These are phyloP conservation scores for Botrytis squamosa DNA, from an alignment of 2,329 filamentous ascomycete species.

Conservation along the genomic window DNA sequence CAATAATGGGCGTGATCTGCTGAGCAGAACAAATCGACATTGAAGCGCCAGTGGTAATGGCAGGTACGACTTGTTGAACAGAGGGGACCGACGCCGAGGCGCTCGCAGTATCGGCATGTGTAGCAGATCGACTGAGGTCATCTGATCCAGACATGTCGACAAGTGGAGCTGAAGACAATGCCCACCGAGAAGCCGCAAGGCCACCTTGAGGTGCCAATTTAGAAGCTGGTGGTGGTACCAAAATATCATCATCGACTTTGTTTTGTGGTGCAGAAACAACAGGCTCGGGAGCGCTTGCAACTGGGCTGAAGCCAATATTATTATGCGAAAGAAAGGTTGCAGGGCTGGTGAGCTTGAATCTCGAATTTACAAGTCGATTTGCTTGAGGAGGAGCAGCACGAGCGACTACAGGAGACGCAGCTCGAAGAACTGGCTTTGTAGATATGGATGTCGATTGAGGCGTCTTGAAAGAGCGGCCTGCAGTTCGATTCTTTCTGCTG, in stretches of 20 bases:
- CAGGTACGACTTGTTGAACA: background rate
- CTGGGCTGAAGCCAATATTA: background rate
- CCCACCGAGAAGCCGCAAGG: conserved; percentile 8
- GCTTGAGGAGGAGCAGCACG: background rate
- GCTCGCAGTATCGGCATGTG: background rate
- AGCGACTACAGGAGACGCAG: background rate
- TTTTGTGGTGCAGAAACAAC: background rate
- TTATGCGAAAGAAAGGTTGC: conserved; percentile 5
- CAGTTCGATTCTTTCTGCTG: conserved; percentile 1
- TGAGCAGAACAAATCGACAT: background rate
- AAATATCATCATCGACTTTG: background rate
- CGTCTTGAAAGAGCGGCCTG: conserved; percentile 1
- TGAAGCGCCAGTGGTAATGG: background rate
- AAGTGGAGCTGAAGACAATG: background rate
- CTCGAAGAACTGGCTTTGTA: background rate
- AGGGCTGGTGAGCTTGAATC: conserved; percentile 1
- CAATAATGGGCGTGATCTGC: too few species aligned
- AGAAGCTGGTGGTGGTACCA: background rate
- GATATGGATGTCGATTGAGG: background rate
- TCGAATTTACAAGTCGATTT: background rate
- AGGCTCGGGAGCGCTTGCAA: background rate
- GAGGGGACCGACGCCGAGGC: too few species aligned
- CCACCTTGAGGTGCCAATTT: background rate
- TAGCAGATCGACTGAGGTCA: background rate
- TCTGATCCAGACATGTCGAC: background rate